Evolutionary conservation across 78 protist genomes (phyloP).

Genomic region (Dictyostelium capitatum): DNA sequence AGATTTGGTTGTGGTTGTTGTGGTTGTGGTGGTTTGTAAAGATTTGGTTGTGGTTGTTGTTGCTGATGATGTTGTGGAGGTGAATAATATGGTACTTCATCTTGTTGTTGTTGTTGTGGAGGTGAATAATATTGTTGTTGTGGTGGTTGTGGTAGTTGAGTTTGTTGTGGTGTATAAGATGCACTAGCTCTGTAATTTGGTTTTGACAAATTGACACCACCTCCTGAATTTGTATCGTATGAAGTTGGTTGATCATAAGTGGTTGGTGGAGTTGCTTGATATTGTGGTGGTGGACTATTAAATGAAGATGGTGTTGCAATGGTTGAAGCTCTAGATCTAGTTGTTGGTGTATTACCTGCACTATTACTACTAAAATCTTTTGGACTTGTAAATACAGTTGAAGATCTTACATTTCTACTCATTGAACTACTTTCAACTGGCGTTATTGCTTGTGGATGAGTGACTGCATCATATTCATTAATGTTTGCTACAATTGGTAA

Average conservation of each 20-base stretch:
- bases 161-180: slow-evolving; percentile 12
- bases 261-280: neutral
- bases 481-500: neutral
- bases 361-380: neutral
- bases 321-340: slow-evolving; percentile 37
- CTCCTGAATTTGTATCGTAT: neutral
- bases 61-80: neutral
- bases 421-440: slow-evolving; percentile 22
- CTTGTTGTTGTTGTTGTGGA: slow-evolving; percentile 21
- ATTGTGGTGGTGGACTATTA: too few relatives aligned
- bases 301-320: slow-evolving; percentile 13
- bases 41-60: neutral
- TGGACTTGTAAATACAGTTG: slow-evolving; percentile 46
- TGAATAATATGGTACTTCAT: neutral
- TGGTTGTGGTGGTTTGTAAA: neutral
- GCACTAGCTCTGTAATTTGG: neutral
- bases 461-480: slow-evolving; percentile 43
- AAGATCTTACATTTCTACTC: slow-evolving; percentile 54
- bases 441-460: slow-evolving; percentile 61
- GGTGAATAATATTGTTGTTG: neutral
- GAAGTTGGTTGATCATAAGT: slow-evolving; percentile 16
- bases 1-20: neutral
- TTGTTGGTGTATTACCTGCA: neutral
- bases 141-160: neutral
- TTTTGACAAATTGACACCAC: neutral